Evolutionary conservation across 768 basidiomycete species (phyloP).

Genomic region (Lactifluus pinguis): DNA sequence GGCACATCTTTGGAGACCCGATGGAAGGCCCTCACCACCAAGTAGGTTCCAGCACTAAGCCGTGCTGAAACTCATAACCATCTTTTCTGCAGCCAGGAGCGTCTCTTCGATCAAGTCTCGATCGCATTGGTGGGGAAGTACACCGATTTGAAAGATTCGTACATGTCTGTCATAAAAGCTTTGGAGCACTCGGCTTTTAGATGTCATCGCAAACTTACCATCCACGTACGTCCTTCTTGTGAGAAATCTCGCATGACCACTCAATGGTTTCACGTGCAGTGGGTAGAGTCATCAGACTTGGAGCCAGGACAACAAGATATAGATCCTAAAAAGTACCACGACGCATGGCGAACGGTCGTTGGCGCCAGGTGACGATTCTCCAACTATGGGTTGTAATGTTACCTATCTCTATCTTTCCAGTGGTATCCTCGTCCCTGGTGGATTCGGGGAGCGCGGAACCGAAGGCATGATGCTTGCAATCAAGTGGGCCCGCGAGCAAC

Average conservation of each 20-base stretch:
- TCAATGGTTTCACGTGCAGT: slow-evolving; percentile 37
- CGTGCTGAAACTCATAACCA: not conserved
- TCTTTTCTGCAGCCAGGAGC: slow-evolving; percentile 63
- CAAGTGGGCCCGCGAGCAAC: slow-evolving; percentile 93
- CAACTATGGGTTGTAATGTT: not conserved
- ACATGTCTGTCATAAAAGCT: slow-evolving; percentile 96
- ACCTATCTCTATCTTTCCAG: slow-evolving; percentile 30
- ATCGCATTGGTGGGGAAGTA: slow-evolving; percentile 97
- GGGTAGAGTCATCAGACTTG: slow-evolving; percentile 93
- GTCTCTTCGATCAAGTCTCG: slow-evolving; percentile 79
- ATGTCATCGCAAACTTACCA: slow-evolving; percentile 71
- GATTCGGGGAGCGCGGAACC: slow-evolving; percentile 87
- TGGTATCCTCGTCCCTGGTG: slow-evolving; percentile 95
- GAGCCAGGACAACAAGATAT: slow-evolving; percentile 73
- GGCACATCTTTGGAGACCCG: slow-evolving; percentile 58
- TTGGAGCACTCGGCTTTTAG: slow-evolving; percentile 95
- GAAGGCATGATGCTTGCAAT: slow-evolving; percentile 99
- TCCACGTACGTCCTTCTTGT: slow-evolving; percentile 48
- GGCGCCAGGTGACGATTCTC: slow-evolving; percentile 60
- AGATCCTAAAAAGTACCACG: slow-evolving; percentile 83
- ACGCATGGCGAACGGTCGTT: slow-evolving; percentile 90
- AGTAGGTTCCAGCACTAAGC: slow-evolving; percentile 35
- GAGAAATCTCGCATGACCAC: not conserved
- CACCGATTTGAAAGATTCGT: slow-evolving; percentile 93
- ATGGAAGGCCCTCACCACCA: slow-evolving; percentile 79